Conservation (phyloP, 352 stramenopile species). For the Globisporangium parvum region DNA sequence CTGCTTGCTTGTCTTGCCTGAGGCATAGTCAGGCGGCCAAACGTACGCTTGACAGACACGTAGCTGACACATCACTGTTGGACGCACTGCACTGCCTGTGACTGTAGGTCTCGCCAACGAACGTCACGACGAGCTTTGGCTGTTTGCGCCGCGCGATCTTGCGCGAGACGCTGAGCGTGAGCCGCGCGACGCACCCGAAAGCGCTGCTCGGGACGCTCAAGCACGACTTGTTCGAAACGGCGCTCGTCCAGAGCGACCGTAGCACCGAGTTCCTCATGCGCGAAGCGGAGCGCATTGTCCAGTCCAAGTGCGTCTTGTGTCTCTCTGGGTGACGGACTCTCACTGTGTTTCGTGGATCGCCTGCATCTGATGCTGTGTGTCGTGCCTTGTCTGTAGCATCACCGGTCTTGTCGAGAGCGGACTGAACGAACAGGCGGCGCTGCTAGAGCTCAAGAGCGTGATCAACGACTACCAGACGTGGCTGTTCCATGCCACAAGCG, state of each 20-base stretch:
- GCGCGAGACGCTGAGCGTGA: conserved; percentile 61
- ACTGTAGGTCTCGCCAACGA: conserved; percentile 69
- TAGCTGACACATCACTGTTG: background rate
- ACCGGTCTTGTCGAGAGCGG: conserved; percentile 61
- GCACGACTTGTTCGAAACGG: conserved; percentile 75
- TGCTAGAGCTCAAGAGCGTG: conserved; percentile 51
- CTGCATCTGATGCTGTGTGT: background rate
- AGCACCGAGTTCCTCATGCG: conserved; percentile 25
- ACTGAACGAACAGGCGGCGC: conserved; percentile 46
- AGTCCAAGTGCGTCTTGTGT: conserved; percentile 41
- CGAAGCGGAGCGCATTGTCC: conserved; percentile 44
- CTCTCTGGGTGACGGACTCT: background rate
- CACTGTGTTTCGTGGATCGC: background rate
- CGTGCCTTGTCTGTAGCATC: conserved; percentile 30
- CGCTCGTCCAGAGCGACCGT: conserved; percentile 32
- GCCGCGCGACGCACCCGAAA: conserved; percentile 42
- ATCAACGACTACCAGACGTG: conserved; percentile 50
- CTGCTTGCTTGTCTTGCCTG: no score
- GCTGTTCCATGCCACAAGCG: conserved; percentile 17
- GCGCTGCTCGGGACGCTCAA: conserved; percentile 76
- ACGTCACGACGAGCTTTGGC: conserved; percentile 67
- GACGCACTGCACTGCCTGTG: background rate
- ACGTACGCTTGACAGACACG: background rate
- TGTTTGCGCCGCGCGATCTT: conserved; percentile 68
- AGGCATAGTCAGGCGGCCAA: background rate